Conservation (phyloP, 306 rosid genomes). For the Pterocarpus santalinus region DNA sequence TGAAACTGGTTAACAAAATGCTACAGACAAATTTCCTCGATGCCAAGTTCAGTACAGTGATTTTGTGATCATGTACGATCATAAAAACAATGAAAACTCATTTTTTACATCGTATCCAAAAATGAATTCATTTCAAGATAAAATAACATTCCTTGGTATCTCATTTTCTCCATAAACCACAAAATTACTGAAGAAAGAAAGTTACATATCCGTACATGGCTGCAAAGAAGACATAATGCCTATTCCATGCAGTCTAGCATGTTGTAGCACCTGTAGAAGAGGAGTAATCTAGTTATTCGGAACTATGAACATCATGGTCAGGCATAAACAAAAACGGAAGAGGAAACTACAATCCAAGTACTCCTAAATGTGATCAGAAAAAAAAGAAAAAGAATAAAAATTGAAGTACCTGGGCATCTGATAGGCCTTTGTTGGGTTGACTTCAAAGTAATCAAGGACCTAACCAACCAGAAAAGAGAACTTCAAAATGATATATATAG, state of each 20-base stretch:
- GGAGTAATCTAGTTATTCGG: background rate
- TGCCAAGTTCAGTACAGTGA: conserved; percentile 21
- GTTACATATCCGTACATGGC: conserved; percentile 12
- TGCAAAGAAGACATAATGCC: conserved; percentile 65
- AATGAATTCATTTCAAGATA: conserved; percentile 33
- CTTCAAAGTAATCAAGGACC: conserved; percentile 92
- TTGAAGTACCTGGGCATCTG: conserved; percentile 69
- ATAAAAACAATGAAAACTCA: conserved; percentile 12
- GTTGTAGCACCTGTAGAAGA: conserved; percentile 67
- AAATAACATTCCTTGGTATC: conserved; percentile 40
- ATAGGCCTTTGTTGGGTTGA: conserved; percentile 84
- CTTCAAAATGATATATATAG: conserved; percentile 1
- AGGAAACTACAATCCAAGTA: background rate
- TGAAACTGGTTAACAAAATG: conserved; percentile 16
- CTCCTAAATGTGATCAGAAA: conserved; percentile 6
- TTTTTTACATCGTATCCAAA: background rate
- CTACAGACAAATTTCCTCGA: conserved; percentile 10
- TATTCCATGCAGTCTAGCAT: conserved; percentile 77
- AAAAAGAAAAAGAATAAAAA: background rate
- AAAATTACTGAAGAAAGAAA: background rate
- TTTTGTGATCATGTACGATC: conserved; percentile 26
- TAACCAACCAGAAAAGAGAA: conserved; percentile 41
- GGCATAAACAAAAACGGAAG: conserved; percentile 5
- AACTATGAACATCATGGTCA: conserved; percentile 26
- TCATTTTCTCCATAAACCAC: conserved; percentile 16